Base-by-base conservation (phyloP, 2,329 filamentous ascomycete species). In the Hypoxylon sp. region DNA sequence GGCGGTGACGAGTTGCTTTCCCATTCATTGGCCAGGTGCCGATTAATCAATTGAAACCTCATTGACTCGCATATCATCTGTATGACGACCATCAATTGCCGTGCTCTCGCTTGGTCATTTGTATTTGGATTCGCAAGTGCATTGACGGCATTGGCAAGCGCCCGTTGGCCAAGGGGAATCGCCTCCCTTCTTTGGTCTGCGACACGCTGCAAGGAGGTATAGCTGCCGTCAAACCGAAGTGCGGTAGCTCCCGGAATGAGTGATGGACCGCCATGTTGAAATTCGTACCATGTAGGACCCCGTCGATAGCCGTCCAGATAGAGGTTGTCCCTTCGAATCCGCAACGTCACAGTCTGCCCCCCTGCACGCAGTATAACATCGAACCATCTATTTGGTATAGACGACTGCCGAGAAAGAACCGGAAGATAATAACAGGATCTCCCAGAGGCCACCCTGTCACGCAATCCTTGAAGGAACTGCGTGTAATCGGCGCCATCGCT, bases 51-150 rank as follows among this genome's bases (percentile, higher is more conserved):
- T 19, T 37, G 37, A 19, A 63, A 48, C 26, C 60, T 33, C 17
- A 57, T 63, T 3, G 51, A 29, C 22, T 63, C 60, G 42, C 24
- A 48, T 48, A 63, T 63, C 60, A 63, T 63, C 52, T 63, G 60
- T 35, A 63, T 56, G 51, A 57, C 31, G 19, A 63, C 60, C 33
- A 63, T 44, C 42, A 57, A 57, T 37, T 44, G 39, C 8, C 39
- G 39, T 19, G 39, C 39, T 44, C 39, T 44, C 4, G 39, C 39
- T 8, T 44, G 39, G 39, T 44, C 39, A 44, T 44, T 44, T 44
- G 19, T 19, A 44, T 44, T 10, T 10, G n/a, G n/a, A 6, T 44
- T 6, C 39, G 10, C 11, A n/a, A 44, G 39, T 5, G 39, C n/a
- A 10, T 44, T n/a, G 1, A 44, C 39, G 2, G 39, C 39, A 44